Evolutionary conservation across 148 eudicot species (phyloP).

Genomic region (Vaccinium macrocarpon): DNA sequence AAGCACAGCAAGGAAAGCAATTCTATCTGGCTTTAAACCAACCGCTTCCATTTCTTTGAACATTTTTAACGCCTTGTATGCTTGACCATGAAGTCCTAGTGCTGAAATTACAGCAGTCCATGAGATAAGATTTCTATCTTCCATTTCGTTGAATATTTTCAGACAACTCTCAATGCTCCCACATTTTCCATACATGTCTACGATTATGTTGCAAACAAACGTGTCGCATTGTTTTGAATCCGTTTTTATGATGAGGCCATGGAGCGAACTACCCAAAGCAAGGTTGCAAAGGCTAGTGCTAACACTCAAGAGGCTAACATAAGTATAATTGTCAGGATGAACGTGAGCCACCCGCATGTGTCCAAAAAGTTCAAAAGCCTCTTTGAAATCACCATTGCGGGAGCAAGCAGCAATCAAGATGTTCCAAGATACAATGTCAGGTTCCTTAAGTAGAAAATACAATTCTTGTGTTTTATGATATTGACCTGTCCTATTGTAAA

Average conservation of each 20-base stretch:
- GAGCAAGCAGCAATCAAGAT: slow-evolving; percentile 69
- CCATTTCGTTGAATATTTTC: slow-evolving; percentile 42
- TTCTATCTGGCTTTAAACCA: slow-evolving; percentile 54
- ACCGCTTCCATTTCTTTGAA: slow-evolving; percentile 55
- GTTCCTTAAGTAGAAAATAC: slow-evolving; percentile 49
- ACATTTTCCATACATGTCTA: slow-evolving; percentile 83
- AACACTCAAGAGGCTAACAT: slow-evolving; percentile 52
- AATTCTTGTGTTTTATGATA: slow-evolving; percentile 59
- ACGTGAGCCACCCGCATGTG: slow-evolving; percentile 52
- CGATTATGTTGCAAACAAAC: slow-evolving; percentile 54
- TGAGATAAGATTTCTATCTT: slow-evolving; percentile 48
- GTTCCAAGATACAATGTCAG: slow-evolving; percentile 70
- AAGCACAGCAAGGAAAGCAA: slow-evolving; percentile 53
- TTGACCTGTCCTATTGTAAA: slow-evolving; percentile 56
- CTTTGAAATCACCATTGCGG: slow-evolving; percentile 58
- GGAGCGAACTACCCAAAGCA: slow-evolving; percentile 61
- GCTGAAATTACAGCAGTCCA: slow-evolving; percentile 67
- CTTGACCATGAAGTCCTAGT: slow-evolving; percentile 67
- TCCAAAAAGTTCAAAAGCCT: slow-evolving; percentile 61
- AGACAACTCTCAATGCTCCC: slow-evolving; percentile 54
- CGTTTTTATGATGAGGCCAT: slow-evolving; percentile 54
- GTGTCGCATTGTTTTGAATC: slow-evolving; percentile 45
- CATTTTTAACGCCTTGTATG: slow-evolving; percentile 46
- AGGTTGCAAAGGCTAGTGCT: slow-evolving; percentile 60
- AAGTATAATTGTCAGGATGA: slow-evolving; percentile 59